A percentile compares a stretch with the other conserved stretches of the same genome.
Conservation (phyloP, 2,329 filamentous ascomycete genomes). For the Fusarium oxysporum region DNA sequence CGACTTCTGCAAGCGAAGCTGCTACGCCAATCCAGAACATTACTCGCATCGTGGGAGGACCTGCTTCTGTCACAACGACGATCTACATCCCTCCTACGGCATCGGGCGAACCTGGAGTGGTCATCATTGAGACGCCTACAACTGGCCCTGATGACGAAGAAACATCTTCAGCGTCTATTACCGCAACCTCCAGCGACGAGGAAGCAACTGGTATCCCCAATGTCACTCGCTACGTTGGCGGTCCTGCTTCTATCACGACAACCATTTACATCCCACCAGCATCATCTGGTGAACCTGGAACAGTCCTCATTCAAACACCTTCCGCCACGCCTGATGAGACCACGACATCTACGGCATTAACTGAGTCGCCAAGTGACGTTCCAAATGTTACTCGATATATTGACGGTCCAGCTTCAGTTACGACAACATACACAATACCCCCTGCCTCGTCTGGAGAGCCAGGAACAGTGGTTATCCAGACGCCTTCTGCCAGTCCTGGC, state of each 20-base stretch:
- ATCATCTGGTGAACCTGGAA: neutral
- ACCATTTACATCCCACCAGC: conserved; percentile 8
- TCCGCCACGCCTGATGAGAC: neutral
- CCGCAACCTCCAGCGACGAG: rapidly evolving
- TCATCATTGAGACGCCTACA: conserved; percentile 17
- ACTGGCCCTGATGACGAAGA: neutral
- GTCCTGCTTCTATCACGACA: neutral
- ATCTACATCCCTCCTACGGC: neutral
- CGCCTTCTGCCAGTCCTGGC: neutral
- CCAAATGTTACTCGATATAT: neutral
- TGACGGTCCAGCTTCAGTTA: neutral
- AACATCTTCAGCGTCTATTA: neutral
- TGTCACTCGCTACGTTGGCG: neutral
- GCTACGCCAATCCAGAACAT: too few species aligned
- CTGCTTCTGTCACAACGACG: neutral
- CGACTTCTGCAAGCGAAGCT: too few species aligned
- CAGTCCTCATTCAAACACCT: conserved; percentile 1
- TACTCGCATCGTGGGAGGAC: neutral
- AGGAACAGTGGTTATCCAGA: conserved; percentile 8
- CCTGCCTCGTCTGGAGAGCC: neutral
- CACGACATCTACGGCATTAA: neutral
- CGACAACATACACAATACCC: neutral
- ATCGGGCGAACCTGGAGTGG: neutral
- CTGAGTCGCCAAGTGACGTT: neutral
- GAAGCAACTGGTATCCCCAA: neutral